Evolutionary conservation across 495 filamentous ascomycete genomes (phyloP), one percentile per base, ranked within the genome.

Genomic region (Podospora pseudopauciseta): DNA sequence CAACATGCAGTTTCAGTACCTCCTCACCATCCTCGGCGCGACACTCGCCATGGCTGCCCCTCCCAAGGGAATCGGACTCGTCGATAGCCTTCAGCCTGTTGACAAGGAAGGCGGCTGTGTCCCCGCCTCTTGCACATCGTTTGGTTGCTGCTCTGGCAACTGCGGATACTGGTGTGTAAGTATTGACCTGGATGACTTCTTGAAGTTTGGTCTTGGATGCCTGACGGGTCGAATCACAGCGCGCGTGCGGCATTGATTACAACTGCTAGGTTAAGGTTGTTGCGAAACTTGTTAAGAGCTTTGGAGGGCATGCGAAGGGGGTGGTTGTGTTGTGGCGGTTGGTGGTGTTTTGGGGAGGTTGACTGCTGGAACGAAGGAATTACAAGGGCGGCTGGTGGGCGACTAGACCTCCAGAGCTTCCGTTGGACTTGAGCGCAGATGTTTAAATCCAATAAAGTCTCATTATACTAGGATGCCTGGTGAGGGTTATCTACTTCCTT

Each of bases 151-250:
- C 55, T 58, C 55, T 26, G 55, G 55, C 6, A n/a, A n/a, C 1
- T 58, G 55, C 55, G 55, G 55, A 7, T 58, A 58, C 55, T 58
- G 55, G 55, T 58, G 55, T 58, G 55, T 58, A 58, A 58, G 55
- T 58, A 58, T 26, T 26, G 7, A n/a, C 11, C 55, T 58, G n/a
- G 55, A 23, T 23, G 15, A 3, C n/a, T 58, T 3, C 18, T 58
- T 26, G 7, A 19, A 58, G 13, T 18, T 13, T 3, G 9, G 15
- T 49, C 9, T 6, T 2, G 9, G 39, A 13, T 13, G 11, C 4
- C 23, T 58, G 23, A 58, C 55, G 55, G 3, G 11, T 58, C 4
- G 11, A 58, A 20, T n/a, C 23, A 19, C 55, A 58, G 55, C 55
- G 55, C 23, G 55, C 55, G 23, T 58, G 55, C 18, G 55, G 55